These are phyloP conservation scores for Ascoidea rubescens DNA, from an alignment of 805 yeast species.

Conservation along the genomic window DNA sequence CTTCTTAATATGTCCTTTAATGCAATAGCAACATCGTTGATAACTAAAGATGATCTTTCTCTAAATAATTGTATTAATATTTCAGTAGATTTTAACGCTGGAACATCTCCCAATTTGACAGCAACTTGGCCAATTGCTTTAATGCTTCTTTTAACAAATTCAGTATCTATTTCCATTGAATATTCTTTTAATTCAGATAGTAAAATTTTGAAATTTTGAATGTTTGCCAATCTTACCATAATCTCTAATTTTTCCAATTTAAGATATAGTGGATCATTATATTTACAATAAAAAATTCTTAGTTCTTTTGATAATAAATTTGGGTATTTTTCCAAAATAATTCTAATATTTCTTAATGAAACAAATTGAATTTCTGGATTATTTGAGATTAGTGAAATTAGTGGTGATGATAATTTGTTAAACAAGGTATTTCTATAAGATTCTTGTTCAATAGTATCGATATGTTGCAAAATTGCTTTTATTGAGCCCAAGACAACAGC, in stretches of 20 bases:
- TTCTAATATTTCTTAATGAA: conserved; percentile 79
- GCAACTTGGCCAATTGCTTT: conserved; percentile 62
- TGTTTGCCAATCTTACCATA: conserved; percentile 46
- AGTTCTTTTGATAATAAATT: conserved; percentile 61
- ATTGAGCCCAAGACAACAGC: conserved; percentile 83
- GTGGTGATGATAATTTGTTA: conserved; percentile 69
- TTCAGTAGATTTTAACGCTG: conserved; percentile 43
- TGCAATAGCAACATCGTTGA: conserved; percentile 47
- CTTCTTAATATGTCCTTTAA: conserved; percentile 55
- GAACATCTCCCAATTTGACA: conserved; percentile 38
- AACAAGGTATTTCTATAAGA: conserved; percentile 24
- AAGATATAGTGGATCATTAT: conserved; percentile 67
- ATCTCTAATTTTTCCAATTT: conserved; percentile 69
- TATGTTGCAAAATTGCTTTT: conserved; percentile 63
- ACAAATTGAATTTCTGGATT: conserved; percentile 94
- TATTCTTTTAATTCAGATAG: conserved; percentile 67
- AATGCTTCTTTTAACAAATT: conserved; percentile 55
- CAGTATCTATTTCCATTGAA: conserved; percentile 74
- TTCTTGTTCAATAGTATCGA: conserved; percentile 28
- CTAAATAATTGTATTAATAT: conserved; percentile 43
- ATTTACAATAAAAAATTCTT: conserved; percentile 82
- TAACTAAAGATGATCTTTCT: conserved; percentile 46
- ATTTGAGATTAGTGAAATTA: conserved; percentile 75
- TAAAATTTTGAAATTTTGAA: conserved; percentile 38
- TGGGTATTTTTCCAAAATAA: conserved; percentile 83